These are phyloP conservation scores for Dacryopinax primogenitus DNA, from an alignment of 768 basidiomycete genomes.

Conservation along the genomic window DNA sequence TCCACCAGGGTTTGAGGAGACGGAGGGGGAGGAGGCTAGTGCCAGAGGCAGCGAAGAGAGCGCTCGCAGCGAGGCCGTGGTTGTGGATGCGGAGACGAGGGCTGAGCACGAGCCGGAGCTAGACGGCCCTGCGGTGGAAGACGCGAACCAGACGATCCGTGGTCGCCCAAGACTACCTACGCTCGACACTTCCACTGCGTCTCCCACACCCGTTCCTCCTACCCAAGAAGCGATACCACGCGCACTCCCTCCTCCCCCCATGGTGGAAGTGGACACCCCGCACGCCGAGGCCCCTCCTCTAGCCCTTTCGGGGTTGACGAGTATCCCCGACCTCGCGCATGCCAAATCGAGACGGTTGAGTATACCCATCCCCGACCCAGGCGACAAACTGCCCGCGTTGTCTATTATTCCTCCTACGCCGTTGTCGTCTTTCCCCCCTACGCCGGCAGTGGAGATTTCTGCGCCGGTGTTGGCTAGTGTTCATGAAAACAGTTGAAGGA, in stretches of 20 bases:
- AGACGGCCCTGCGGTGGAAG: not conserved
- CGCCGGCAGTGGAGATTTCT: not conserved
- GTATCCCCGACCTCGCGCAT: too few relatives aligned
- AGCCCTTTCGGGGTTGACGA: not conserved
- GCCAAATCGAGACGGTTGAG: not conserved
- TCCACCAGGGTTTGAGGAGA: not conserved
- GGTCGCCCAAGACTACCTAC: not conserved
- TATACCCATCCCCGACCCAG: not conserved
- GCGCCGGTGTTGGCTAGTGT: not conserved
- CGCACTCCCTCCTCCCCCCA: too few relatives aligned
- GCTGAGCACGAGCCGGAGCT: not conserved
- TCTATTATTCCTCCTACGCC: conserved; percentile 1
- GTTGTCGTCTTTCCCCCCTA: not conserved
- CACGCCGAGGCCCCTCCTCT: not conserved
- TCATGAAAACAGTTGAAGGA: too few relatives aligned
- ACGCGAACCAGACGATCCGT: not conserved
- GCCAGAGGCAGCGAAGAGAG: not conserved
- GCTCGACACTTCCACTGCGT: not conserved
- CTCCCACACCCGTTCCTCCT: not conserved
- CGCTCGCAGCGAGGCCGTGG: too few relatives aligned
- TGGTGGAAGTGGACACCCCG: too few relatives aligned
- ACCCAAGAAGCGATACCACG: too few relatives aligned
- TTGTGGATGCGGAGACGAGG: too few relatives aligned
- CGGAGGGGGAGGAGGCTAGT: not conserved
- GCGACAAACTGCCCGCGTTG: not conserved